Percentiles rank a stretch among this genome's conserved stretches.
Conservation (phyloP, 176 grass and related monocot species). For the bread wheat (Triticum aestivum) region DNA sequence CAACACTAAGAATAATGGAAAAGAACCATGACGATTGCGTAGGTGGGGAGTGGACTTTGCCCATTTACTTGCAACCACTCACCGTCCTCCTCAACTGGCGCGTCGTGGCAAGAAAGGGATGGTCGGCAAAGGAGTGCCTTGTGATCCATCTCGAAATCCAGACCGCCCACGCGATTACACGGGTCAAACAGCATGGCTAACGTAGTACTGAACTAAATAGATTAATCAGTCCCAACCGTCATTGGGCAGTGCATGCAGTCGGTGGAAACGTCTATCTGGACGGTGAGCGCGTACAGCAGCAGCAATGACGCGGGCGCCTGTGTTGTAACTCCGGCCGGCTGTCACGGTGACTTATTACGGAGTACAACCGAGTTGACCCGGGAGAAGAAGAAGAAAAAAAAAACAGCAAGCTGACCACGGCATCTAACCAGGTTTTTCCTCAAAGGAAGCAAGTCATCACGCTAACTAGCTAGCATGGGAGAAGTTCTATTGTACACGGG, state of each 20-base stretch:
- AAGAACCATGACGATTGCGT: not conserved
- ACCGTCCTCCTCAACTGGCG: not conserved
- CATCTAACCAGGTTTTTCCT: not conserved
- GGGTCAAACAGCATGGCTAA: not conserved
- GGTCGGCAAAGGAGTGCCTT: not conserved
- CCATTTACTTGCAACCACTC: not conserved
- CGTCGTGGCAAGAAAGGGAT: not conserved
- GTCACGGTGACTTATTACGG: not conserved
- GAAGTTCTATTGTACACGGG: not conserved
- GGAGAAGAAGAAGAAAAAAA: not conserved
- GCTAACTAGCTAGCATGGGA: not conserved
- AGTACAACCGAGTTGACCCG: not conserved
- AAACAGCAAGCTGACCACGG: not conserved
- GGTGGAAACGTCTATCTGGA: not conserved
- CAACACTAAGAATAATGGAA: no score
- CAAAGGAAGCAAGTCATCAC: not conserved
- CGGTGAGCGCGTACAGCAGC: constrained; percentile 3
- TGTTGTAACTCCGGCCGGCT: not conserved
- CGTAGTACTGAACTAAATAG: not conserved
- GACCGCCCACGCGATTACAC: not conserved
- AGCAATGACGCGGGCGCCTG: not conserved
- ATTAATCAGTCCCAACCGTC: not conserved
- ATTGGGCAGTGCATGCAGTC: not conserved
- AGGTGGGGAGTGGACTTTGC: not conserved
- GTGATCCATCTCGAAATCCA: not conserved